phyloP scores from a whole-genome alignment of 2,329 filamentous ascomycete genomes.

The Fusarium cyanostomum region DNA sequence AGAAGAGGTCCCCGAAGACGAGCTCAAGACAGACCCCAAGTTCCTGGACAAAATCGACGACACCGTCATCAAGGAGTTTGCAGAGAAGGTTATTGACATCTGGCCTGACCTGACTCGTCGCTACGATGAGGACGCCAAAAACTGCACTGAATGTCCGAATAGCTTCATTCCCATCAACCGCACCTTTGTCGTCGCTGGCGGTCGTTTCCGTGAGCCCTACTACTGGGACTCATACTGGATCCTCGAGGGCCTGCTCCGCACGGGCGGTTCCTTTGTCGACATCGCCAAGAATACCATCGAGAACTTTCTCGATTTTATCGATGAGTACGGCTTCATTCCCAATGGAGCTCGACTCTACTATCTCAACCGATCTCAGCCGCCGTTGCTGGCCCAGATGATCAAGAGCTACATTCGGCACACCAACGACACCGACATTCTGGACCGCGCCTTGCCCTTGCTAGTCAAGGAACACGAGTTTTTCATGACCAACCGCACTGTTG shows the following conservation, averaged over 20 bases:
- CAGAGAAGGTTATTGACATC: slow-evolving; percentile 71
- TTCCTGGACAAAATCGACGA: slow-evolving; percentile 69
- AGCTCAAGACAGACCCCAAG: slow-evolving; percentile 64
- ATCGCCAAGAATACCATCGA: slow-evolving; percentile 75
- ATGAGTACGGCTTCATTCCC: slow-evolving; percentile 71
- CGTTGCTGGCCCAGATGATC: slow-evolving; percentile 73
- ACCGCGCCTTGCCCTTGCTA: slow-evolving; percentile 68
- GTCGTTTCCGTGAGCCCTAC: slow-evolving; percentile 76
- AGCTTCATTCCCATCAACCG: slow-evolving; percentile 74
- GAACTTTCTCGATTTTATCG: slow-evolving; percentile 74
- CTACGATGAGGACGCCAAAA: slow-evolving; percentile 60
- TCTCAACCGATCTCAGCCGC: slow-evolving; percentile 73
- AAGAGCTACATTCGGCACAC: slow-evolving; percentile 71
- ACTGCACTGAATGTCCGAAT: slow-evolving; percentile 68
- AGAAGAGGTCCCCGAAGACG: slow-evolving; percentile 58
- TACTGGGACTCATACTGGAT: slow-evolving; percentile 80
- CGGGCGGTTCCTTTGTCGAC: slow-evolving; percentile 68
- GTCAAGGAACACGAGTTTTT: slow-evolving; percentile 73
- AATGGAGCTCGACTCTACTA: slow-evolving; percentile 76
- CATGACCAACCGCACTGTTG: slow-evolving; percentile 67
- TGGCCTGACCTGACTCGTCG: slow-evolving; percentile 73
- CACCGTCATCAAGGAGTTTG: slow-evolving; percentile 67
- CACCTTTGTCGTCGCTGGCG: slow-evolving; percentile 75
- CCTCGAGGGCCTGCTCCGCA: slow-evolving; percentile 71
- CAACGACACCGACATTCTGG: slow-evolving; percentile 68